Evolutionary conservation across 441 rosid species (phyloP).

Genomic region (Theobroma grandiflorum): DNA sequence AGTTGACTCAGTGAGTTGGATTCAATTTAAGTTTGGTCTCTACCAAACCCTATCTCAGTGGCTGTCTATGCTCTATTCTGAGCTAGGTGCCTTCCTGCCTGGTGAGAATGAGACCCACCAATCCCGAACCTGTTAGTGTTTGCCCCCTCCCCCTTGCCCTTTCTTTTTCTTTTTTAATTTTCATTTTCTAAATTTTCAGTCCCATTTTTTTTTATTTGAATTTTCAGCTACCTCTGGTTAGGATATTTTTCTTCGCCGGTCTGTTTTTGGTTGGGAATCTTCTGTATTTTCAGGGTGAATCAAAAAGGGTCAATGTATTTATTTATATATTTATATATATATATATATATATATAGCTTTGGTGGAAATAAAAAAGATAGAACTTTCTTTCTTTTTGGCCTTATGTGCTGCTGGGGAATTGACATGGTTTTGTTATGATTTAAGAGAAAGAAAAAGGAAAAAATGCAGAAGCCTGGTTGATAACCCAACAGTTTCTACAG

Average conservation of each 20-base stretch:
- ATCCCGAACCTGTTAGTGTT: conserved; percentile 5
- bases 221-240: conserved; percentile 1
- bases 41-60: conserved; percentile 28
- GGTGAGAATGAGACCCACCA: conserved; percentile 39
- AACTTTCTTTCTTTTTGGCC: neutral
- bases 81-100: conserved; percentile 36
- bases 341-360: conserved; percentile 24
- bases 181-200: neutral
- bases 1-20: conserved; percentile 28
- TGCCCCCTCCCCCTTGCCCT: neutral
- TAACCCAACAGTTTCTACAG: neutral
- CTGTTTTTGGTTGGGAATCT: conserved; percentile 17
- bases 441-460: neutral
- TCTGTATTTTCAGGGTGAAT: conserved; percentile 37
- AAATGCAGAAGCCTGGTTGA: neutral
- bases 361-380: conserved; percentile 15
- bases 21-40: conserved; percentile 2
- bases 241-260: neutral
- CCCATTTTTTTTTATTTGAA: neutral
- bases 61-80: conserved; percentile 32
- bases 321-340: conserved; percentile 1
- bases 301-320: conserved; percentile 27
- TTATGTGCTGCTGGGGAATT: neutral
- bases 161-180: neutral
- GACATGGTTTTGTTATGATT: neutral